These are phyloP conservation scores for Botrytis aclada DNA, from an alignment of 2,329 filamentous ascomycete genomes.

Conservation along the genomic window DNA sequence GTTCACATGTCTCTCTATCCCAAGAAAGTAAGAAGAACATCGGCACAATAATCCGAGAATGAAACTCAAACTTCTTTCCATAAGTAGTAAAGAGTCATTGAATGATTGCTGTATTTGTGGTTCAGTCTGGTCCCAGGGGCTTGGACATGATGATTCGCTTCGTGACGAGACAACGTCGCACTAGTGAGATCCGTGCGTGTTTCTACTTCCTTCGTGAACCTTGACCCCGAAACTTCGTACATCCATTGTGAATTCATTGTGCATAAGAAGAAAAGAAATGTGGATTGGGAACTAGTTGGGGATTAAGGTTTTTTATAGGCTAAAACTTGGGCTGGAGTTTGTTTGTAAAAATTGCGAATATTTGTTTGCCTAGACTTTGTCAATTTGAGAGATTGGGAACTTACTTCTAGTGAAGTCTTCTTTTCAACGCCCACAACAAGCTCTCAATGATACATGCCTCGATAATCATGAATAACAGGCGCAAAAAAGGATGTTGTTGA, in stretches of 20 bases:
- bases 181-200: conserved; percentile 12
- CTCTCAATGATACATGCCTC: neutral
- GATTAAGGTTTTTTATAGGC: neutral
- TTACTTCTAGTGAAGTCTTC: neutral
- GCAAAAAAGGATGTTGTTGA: neutral
- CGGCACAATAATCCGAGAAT: neutral
- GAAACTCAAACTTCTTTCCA: neutral
- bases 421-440: neutral
- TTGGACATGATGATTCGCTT: conserved; percentile 9
- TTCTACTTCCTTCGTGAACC: conserved; percentile 6
- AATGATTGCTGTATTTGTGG: neutral
- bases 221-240: neutral
- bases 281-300: neutral
- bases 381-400: neutral
- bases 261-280: neutral
- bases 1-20: neutral
- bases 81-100: neutral
- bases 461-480: neutral
- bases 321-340: neutral
- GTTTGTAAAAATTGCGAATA: neutral
- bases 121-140: neutral
- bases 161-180: neutral
- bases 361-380: neutral
- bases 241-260: neutral
- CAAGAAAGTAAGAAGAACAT: neutral